Evolutionary conservation across 2,329 filamentous ascomycete genomes (phyloP).

Genomic region (Colletotrichum zoysiae): DNA sequence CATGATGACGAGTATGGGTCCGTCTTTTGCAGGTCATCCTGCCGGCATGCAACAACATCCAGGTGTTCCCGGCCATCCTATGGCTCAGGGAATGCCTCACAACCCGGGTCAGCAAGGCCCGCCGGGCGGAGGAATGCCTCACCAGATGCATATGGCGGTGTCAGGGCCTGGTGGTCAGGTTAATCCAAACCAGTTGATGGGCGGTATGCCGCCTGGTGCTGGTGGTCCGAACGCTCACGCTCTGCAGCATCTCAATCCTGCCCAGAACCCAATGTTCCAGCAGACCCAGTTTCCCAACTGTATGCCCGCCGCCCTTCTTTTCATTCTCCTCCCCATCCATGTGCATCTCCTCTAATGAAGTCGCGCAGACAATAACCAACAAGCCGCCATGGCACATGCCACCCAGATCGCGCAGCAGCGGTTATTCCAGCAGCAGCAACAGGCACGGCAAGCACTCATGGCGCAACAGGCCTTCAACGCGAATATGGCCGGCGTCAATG

Average conservation of each 20-base stretch:
- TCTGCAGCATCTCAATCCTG: constrained; percentile 78
- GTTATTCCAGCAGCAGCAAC: constrained; percentile 67
- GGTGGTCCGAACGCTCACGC: constrained; percentile 75
- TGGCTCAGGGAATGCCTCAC: constrained; percentile 73
- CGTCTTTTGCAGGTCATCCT: constrained; percentile 75
- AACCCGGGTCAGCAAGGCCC: constrained; percentile 78
- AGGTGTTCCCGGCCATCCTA: constrained; percentile 75
- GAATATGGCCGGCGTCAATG: constrained; percentile 60
- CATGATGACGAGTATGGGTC: constrained; percentile 80
- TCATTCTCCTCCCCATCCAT: neutral
- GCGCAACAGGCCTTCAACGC: constrained; percentile 64
- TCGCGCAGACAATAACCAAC: constrained; percentile 52
- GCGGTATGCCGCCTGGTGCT: constrained; percentile 77
- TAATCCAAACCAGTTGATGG: constrained; percentile 81
- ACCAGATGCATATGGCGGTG: constrained; percentile 80
- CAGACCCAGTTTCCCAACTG: constrained; percentile 58
- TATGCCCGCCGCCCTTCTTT: constrained; percentile 20
- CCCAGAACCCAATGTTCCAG: constrained; percentile 69
- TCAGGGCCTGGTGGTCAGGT: constrained; percentile 80
- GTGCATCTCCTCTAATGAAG: constrained; percentile 20
- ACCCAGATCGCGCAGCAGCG: constrained; percentile 66
- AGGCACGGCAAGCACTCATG: constrained; percentile 65
- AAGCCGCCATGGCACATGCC: constrained; percentile 55
- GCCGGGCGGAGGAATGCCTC: constrained; percentile 73
- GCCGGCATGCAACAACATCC: constrained; percentile 78